Percentiles rank a stretch among this genome's conserved stretches.
These are phyloP conservation scores for Trichoderma pleuroti DNA, from an alignment of 2,329 filamentous ascomycete species.

Conservation along the genomic window DNA sequence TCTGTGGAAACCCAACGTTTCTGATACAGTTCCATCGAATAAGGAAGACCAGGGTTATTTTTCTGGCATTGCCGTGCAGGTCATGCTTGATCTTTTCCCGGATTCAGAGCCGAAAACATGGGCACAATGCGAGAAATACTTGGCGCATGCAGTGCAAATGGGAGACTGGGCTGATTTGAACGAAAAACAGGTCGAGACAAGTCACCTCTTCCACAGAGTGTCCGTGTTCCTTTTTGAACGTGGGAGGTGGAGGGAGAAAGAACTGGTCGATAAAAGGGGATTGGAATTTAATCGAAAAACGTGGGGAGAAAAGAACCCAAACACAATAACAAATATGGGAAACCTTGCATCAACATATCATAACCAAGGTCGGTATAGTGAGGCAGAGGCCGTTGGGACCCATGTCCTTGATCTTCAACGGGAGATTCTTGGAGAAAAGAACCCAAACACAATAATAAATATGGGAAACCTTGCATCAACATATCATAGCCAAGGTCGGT, in stretches of 20 bases:
- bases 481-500: constrained; percentile 23
- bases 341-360: not conserved
- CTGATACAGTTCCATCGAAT: rapidly evolving
- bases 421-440: not conserved
- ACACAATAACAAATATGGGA: not conserved
- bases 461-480: not conserved
- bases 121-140: not conserved
- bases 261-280: not conserved
- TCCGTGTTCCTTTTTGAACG: rapidly evolving
- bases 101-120: not conserved
- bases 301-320: constrained; percentile 11
- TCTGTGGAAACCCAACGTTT: not conserved
- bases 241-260: not conserved
- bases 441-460: not conserved
- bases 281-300: not conserved
- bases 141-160: not conserved
- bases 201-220: not conserved
- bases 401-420: not conserved
- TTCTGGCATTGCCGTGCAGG: not conserved
- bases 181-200: not conserved
- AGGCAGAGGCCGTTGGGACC: not conserved
- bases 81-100: not conserved
- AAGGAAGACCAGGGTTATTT: not conserved
- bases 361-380: not conserved
- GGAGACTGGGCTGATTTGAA: not conserved